phyloP scores from a whole-genome alignment of 2,329 filamentous ascomycete genomes.

The Xylaria sp. region DNA sequence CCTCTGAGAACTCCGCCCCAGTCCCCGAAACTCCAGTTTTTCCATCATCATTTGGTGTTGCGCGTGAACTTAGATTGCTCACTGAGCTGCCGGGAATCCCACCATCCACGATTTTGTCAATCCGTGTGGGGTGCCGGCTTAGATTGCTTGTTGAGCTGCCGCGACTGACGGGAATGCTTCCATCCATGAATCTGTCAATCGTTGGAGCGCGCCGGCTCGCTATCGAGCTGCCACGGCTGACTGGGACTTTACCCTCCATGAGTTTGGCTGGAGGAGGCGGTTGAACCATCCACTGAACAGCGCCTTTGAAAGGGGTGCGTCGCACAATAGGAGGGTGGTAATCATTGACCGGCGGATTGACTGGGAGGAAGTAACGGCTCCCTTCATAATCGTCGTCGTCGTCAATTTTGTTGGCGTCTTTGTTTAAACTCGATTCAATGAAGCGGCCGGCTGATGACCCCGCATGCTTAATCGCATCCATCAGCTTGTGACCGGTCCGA shows the following conservation, averaged over 20 bases:
- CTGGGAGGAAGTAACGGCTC: slow-evolving; percentile 70
- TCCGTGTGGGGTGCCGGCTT: slow-evolving; percentile 58
- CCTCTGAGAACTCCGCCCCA: background rate
- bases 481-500: slow-evolving; percentile 65
- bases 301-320: slow-evolving; percentile 76
- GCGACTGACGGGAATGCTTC: background rate
- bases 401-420: slow-evolving; percentile 64
- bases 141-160: slow-evolving; percentile 14
- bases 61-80: slow-evolving; percentile 54
- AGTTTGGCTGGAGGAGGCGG: slow-evolving; percentile 89
- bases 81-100: background rate
- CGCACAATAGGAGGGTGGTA: slow-evolving; percentile 86
- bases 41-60: slow-evolving; percentile 52
- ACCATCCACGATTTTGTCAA: slow-evolving; percentile 46
- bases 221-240: slow-evolving; percentile 70
- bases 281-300: slow-evolving; percentile 90
- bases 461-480: slow-evolving; percentile 69
- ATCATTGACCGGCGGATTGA: slow-evolving; percentile 83
- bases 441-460: slow-evolving; percentile 65
- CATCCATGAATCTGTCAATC: background rate
- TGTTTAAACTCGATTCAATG: slow-evolving; percentile 63
- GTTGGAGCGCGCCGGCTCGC: slow-evolving; percentile 54
- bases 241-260: slow-evolving; percentile 87
- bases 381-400: slow-evolving; percentile 61
- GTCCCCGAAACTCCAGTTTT: background rate